Base-by-base conservation (phyloP, 2,329 filamentous ascomycete genomes). In the Claviceps maximensis region DNA sequence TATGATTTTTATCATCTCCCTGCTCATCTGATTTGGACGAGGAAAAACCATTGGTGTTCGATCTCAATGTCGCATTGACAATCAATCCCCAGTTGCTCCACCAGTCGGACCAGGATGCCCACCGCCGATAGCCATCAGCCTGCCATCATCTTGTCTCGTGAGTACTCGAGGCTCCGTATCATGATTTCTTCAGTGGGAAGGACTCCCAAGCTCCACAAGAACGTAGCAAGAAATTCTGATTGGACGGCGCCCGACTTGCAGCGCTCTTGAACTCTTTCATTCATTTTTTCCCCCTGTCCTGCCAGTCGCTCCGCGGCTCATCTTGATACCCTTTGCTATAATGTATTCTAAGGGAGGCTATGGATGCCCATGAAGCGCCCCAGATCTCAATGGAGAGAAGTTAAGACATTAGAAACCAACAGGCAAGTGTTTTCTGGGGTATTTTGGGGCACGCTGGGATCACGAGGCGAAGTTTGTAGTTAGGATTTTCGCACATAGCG, bases 81-180 rank as follows among this genome's bases (percentile, higher is more conserved):
- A 36, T 27, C 51, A 19, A 42, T 27, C 38, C 53, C 42, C 21
- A 19, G 19, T 29, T 40, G 19, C 50, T 44, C 47, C 41, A 40
- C 47, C 36, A 13, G 21, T 3, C 23, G 13, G 23, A 45, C 53
- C 41, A 53, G 49, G 52, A 36, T 51, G 44, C 31, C 42, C 50
- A 31, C 31, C 44, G 47, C 42, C 47, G 49, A 51, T 53, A 44
- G 47, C 25, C 47, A 52, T 55, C 51, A 53, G 50, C 50, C 29
- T 53, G 41, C 29, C 44, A 42, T 33, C 42, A 47, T 48, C 53
- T 47, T 50, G 41, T 45, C 44, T 47, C 27, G 38, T 50, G 41
- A 38, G 25, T 41, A n/a, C 47, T 49, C 15, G 27, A 4, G 23
- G 42, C 45, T 27, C 45, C 25, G 27, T 31, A 27, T 41, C n/a